A percentile compares a stretch with the other conserved stretches of the same genome.
These are phyloP conservation scores for Phallus indusiatus DNA, from an alignment of 768 basidiomycete genomes.

Conservation along the genomic window DNA sequence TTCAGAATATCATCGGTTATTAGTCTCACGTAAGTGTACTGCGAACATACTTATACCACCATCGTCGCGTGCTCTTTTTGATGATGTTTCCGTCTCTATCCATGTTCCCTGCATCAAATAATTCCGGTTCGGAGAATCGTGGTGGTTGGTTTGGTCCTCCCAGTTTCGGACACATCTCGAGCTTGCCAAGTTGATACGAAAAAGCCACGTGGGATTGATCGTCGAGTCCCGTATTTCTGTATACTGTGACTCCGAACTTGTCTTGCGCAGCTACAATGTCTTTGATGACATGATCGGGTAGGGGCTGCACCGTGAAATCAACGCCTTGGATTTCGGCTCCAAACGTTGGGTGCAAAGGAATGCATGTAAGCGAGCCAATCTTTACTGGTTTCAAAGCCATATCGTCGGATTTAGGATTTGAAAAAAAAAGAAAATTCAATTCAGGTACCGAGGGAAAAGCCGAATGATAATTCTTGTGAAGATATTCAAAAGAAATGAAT, in stretches of 20 bases:
- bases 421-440: too few species aligned
- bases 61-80: constrained; percentile 11
- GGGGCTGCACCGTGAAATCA: constrained; percentile 18
- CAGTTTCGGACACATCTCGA: constrained; percentile 16
- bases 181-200: constrained; percentile 16
- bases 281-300: constrained; percentile 15
- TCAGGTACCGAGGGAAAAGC: neutral
- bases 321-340: constrained; percentile 16
- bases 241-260: constrained; percentile 19
- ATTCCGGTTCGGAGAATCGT: constrained; percentile 16
- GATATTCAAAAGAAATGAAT: too few species aligned
- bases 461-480: neutral
- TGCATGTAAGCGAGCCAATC: constrained; percentile 13
- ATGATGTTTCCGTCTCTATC: constrained; percentile 15
- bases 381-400: constrained; percentile 6
- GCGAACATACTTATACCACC: constrained; percentile 15
- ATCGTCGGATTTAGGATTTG: neutral
- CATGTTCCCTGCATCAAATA: constrained; percentile 21
- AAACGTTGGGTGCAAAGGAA: constrained; percentile 20
- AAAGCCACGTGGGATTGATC: constrained; percentile 19
- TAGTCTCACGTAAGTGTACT: neutral
- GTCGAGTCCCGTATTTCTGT: constrained; percentile 21
- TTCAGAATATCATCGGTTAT: neutral
- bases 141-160: constrained; percentile 14
- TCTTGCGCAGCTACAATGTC: constrained; percentile 14